Evolutionary conservation across 495 filamentous ascomycete genomes (phyloP), one percentile per base, ranked within the genome.

Genomic region (Aspergillus conjunctus): DNA sequence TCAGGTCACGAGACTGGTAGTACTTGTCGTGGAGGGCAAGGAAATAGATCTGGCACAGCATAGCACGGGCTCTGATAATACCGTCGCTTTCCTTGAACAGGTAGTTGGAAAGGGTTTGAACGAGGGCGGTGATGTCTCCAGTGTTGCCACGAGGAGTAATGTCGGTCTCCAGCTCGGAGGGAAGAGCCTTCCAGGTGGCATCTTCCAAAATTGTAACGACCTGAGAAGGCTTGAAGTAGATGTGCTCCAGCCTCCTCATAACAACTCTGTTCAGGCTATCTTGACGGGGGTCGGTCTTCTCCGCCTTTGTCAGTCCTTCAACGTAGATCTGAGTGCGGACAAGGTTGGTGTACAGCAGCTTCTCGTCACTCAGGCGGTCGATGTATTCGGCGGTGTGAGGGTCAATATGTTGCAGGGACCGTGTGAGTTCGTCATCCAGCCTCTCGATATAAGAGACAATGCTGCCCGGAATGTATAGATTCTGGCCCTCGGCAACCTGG

Each of bases 351-450:
- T 99, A 98, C 15, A 99, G 80, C n/a, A 88, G 82, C 58, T 88
- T 87, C 78, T 98, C 94, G 68, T 97, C 93, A 33, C 88, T 89
- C 51, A 99, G 75, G 44, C 95, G 85, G 64, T 98, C 94, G 62
- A 99, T 96, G 70, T 99, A 99, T 75, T 99, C 94, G 34, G 93
- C 92, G 49, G 94, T 99, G 76, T 99, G 94, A 57, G 94, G 94
- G 71, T 99, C 94, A 70, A 98, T 97, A 71, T 89, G 89, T 76
- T 98, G 94, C 54, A 99, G 79, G 14, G 93, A 96, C 64, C 94
- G 87, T 46, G 91, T 97, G 65, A 99, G 92, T 77, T 98, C 95
- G 70, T 99, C 94, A 69, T 99, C 94, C 17, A 99, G 83, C 64
- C 95, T 83, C 82, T 99, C 94, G 18, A 96, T 88, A 72, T 92